phyloP scores from a whole-genome alignment of 176 grass and related monocot genomes.

The Elymus sibiricus region DNA sequence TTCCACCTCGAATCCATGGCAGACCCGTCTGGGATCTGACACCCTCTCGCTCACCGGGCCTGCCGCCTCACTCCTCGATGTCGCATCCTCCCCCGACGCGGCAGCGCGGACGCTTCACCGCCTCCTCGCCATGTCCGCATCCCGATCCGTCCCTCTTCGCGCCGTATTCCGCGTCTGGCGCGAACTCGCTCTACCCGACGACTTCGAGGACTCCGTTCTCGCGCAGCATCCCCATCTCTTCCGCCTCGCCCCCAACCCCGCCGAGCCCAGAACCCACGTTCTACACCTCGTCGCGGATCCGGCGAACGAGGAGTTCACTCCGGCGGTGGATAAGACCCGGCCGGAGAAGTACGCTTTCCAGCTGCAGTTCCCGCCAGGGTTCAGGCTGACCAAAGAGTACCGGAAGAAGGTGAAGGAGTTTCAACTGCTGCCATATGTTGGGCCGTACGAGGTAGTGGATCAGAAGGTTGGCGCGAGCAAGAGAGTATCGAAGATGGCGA shows the following conservation, averaged over 20 bases:
- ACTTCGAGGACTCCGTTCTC: slow-evolving; percentile 68
- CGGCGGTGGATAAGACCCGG: slow-evolving; percentile 33
- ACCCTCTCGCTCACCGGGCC: slow-evolving; percentile 53
- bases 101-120: slow-evolving; percentile 36
- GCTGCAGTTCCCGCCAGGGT: slow-evolving; percentile 68
- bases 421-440: slow-evolving; percentile 52
- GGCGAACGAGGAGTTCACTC: slow-evolving; percentile 15
- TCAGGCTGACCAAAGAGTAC: slow-evolving; percentile 61
- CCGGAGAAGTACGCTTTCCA: slow-evolving; percentile 55
- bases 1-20: no score
- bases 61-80: slow-evolving; percentile 37
- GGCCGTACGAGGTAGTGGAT: slow-evolving; percentile 35
- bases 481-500: slow-evolving; percentile 39
- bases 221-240: slow-evolving; percentile 50
- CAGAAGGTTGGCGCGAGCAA: not conserved
- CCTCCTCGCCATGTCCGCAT: slow-evolving; percentile 59
- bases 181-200: slow-evolving; percentile 76
- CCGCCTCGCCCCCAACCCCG: slow-evolving; percentile 36
- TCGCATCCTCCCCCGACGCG: slow-evolving; percentile 22
- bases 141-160: slow-evolving; percentile 57
- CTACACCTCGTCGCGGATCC: slow-evolving; percentile 47
- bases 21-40: no score
- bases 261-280: slow-evolving; percentile 57
- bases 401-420: slow-evolving; percentile 56
- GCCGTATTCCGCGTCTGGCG: slow-evolving; percentile 77